These are phyloP conservation scores for Parathielavia appendiculata DNA, from an alignment of 495 filamentous ascomycete species.

Conservation along the genomic window DNA sequence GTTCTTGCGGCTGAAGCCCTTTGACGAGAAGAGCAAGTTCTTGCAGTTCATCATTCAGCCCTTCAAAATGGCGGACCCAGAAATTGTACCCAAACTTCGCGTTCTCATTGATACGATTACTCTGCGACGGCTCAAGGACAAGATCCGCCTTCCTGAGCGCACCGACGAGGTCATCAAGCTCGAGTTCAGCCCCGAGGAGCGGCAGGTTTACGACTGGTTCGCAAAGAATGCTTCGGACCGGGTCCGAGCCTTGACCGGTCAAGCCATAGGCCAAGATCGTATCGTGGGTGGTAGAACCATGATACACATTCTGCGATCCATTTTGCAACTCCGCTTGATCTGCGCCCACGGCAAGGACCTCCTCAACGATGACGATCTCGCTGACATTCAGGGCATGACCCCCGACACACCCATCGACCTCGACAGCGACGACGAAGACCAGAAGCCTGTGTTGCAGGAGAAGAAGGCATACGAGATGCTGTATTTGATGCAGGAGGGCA, in stretches of 20 bases:
- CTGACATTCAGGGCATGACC: conserved; percentile 70
- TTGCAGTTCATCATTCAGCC: conserved; percentile 70
- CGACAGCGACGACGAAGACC: conserved; percentile 64
- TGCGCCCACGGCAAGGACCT: conserved; percentile 90
- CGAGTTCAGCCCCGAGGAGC: conserved; percentile 49
- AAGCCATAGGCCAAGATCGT: conserved; percentile 43
- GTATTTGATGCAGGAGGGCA: conserved; percentile 70
- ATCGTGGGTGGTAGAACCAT: conserved; percentile 77
- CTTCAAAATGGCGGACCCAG: conserved; percentile 74
- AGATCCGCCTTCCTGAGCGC: conserved; percentile 72
- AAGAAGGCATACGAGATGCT: conserved; percentile 78
- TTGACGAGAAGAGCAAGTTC: conserved; percentile 72
- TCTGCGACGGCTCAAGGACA: conserved; percentile 85
- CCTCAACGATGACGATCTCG: conserved; percentile 73
- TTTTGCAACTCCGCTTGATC: conserved; percentile 82
- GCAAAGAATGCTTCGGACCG: conserved; percentile 48
- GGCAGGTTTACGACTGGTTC: conserved; percentile 52
- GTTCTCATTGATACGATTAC: conserved; percentile 92
- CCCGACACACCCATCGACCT: conserved; percentile 79
- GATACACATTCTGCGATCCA: conserved; percentile 82
- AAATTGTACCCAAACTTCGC: conserved; percentile 76
- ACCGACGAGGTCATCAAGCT: conserved; percentile 65
- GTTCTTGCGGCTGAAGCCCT: conserved; percentile 81
- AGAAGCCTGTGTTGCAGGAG: conserved; percentile 47
- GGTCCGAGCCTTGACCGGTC: conserved; percentile 47